Base-by-base conservation (phyloP, 768 basidiomycete genomes). In the Boletus huronensis region DNA sequence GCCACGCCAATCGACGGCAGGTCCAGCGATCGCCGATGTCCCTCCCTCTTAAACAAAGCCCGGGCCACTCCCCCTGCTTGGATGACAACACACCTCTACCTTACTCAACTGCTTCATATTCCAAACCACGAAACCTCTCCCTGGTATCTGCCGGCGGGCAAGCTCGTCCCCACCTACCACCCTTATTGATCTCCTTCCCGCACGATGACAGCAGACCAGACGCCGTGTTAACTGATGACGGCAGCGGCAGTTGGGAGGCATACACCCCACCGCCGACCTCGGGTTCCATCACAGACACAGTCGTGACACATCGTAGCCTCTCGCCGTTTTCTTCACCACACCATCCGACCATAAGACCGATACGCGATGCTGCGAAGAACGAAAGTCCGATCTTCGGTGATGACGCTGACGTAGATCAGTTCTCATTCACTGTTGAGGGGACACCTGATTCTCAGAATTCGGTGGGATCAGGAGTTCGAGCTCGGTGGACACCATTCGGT, bases 211-310 rank as follows among this genome's bases (percentile, higher is more conserved):
- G 82, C 26, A 79, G 77, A 2, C 82, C 84, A 5, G 77, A 71
- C 38, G 80, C 82, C 0, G 77, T 75, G 7, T 75, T 76, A 21
- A 75, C 76, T 0, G 82, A 79, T 44, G 78, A 81, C 38, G 65
- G 71, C 17, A 74, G 75, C 34, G 77, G 78, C 52, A 78, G 79
- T 17, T 86, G 84, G 84, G 76, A 81, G 5, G 74, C 79, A 31
- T 85, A 85, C 58, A 85, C 83, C 0, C 84, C 84, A 28, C 84
- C 84, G 1, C 75, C 81, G 1, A 85, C 83, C 6, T 76, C 75
- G 1, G 76, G 76, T 9, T 83, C 83, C 6, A 70, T 77, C 19
- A 73, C 77, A 6, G 70, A 70, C 45, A 59, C 77, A 67, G 32
- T 79, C 72, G n/a, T 79, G 72, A 28, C 72, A 68, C 51, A 82